Conservation (phyloP, 1,284 basidiomycete species). For the Microbotryum intermedium region DNA sequence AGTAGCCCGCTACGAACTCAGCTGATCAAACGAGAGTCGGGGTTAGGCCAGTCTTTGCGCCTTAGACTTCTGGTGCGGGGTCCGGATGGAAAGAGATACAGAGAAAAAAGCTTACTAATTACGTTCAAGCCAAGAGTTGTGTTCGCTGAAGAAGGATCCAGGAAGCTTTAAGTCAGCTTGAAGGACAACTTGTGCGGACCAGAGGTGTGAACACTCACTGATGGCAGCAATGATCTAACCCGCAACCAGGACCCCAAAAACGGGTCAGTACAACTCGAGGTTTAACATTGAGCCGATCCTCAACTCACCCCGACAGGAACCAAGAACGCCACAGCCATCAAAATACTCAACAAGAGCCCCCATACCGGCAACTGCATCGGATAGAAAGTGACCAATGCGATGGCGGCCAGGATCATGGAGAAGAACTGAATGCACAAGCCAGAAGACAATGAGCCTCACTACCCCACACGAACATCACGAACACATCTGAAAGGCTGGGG, state of each 20-base stretch:
- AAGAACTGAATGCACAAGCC: slow-evolving; percentile 19
- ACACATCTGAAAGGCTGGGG: no score
- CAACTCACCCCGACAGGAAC: slow-evolving; percentile 40
- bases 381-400: slow-evolving; percentile 37
- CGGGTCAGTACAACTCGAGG: not conserved
- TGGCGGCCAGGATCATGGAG: slow-evolving; percentile 35
- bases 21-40: not conserved
- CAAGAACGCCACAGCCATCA: slow-evolving; percentile 40
- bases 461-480: no score
- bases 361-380: slow-evolving; percentile 42
- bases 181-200: not conserved
- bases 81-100: not conserved
- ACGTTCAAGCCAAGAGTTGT: slow-evolving; percentile 38
- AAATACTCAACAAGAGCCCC: slow-evolving; percentile 40
- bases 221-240: slow-evolving; percentile 18
- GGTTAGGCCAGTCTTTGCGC: no score
- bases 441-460: no score
- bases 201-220: not conserved
- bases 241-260: not conserved
- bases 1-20: slow-evolving; percentile 41
- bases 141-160: slow-evolving; percentile 14
- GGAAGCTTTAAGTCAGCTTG: not conserved
- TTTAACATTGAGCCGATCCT: slow-evolving; percentile 31
- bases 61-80: no score
- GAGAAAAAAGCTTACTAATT: slow-evolving; percentile 22